A percentile compares a stretch with the other conserved stretches of the same genome.
Evolutionary conservation across 805 yeast species (phyloP).

Genomic region (Cyberlindnera saturnus): DNA sequence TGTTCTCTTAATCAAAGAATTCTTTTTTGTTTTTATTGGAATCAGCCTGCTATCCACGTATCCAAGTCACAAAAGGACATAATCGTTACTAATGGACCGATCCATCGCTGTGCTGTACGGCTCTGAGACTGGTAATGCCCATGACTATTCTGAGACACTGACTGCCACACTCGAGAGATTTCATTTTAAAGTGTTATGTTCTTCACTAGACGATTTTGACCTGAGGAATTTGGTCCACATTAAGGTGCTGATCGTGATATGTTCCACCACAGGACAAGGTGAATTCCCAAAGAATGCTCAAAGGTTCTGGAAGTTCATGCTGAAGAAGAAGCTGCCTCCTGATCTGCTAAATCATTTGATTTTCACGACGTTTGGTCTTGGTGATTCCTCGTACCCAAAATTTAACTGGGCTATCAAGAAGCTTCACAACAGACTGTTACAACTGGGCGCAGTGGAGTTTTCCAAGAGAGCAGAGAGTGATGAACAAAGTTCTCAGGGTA

Average conservation of each 20-base stretch:
- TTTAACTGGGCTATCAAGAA: conserved; percentile 86
- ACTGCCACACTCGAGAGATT: conserved; percentile 48
- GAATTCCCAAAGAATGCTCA: conserved; percentile 76
- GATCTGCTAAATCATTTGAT: conserved; percentile 55
- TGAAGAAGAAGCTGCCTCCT: conserved; percentile 57
- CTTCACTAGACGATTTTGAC: conserved; percentile 56
- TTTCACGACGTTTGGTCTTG: conserved; percentile 80
- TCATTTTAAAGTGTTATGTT: conserved; percentile 42
- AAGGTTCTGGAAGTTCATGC: conserved; percentile 68
- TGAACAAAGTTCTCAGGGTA: conserved; percentile 71
- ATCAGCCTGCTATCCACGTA: no score
- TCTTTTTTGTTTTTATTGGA: no score
- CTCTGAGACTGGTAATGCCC: conserved; percentile 88
- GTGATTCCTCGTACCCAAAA: conserved; percentile 87
- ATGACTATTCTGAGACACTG: conserved; percentile 71
- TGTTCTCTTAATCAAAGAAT: no score
- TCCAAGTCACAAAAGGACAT: no score
- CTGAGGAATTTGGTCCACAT: conserved; percentile 47
- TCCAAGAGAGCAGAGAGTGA: conserved; percentile 82
- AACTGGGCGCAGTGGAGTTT: conserved; percentile 75
- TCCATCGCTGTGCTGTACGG: conserved; percentile 70
- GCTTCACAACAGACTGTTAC: conserved; percentile 68
- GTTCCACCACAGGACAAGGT: conserved; percentile 95
- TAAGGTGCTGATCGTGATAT: conserved; percentile 45
- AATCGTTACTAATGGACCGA: conserved; percentile 11